phyloP scores from a whole-genome alignment of 805 yeast genomes.

The Myxozyma kluyveri region DNA sequence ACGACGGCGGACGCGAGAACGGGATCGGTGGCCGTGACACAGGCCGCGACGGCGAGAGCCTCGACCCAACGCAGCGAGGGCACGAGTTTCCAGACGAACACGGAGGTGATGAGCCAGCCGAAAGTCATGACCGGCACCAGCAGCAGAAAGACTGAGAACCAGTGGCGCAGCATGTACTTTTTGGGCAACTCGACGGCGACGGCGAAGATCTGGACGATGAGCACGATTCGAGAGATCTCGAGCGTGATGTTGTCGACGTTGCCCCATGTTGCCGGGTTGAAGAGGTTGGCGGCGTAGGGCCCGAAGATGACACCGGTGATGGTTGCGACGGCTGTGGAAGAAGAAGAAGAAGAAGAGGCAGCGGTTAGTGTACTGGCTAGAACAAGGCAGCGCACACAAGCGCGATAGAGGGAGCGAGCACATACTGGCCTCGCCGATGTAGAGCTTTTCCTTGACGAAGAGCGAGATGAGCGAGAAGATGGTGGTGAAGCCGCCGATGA shows the following conservation, averaged over 20 bases:
- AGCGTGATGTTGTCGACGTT: conserved; percentile 76
- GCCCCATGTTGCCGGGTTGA: conserved; percentile 81
- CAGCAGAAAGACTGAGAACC: conserved; percentile 70
- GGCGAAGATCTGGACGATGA: conserved; percentile 87
- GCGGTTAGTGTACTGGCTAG: not conserved
- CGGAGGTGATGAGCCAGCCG: conserved; percentile 83
- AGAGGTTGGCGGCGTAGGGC: conserved; percentile 82
- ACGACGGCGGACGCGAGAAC: conserved; percentile 93
- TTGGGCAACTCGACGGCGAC: conserved; percentile 92
- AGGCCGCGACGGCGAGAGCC: conserved; percentile 73
- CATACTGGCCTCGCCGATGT: conserved; percentile 77
- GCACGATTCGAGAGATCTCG: conserved; percentile 76
- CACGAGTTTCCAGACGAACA: conserved; percentile 73
- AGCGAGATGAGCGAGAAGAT: conserved; percentile 77
- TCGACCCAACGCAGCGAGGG: conserved; percentile 71
- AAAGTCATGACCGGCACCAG: conserved; percentile 83
- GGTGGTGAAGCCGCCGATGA: conserved; percentile 78
- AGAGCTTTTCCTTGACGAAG: conserved; percentile 76
- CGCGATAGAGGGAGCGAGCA: not conserved
- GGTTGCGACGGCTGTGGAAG: conserved; percentile 59
- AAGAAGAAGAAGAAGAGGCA: not conserved
- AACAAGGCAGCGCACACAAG: not conserved
- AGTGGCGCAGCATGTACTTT: conserved; percentile 80
- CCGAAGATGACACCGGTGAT: conserved; percentile 84
- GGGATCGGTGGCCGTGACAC: conserved; percentile 94